Base-by-base conservation (phyloP, 2,329 filamentous ascomycete species). In the Hypoxylon sp. region DNA sequence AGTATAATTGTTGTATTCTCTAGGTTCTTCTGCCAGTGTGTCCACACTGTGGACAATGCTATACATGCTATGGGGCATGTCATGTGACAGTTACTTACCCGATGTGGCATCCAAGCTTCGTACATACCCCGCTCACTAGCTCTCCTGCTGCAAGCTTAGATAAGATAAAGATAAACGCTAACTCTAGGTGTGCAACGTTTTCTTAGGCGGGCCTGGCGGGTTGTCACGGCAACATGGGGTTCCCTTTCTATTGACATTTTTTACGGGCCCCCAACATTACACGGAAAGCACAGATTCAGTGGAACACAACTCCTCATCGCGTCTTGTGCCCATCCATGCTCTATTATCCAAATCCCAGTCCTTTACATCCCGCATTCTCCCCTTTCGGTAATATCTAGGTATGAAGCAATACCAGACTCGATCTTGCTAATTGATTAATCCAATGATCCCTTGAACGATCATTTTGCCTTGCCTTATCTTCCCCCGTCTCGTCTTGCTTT, bases 201-300 rank as follows among this genome's bases (percentile, higher is more conserved):
- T 14, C 36, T 43, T 48, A 63, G 60, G 65, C 53, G 17, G 45
- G 28, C 14, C 14, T 38, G 9, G 30, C 17, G 14, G 5, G 71
- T 75, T 72, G 57, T 60, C 65, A 58, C 62, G 53, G 65, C 72
- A 71, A 75, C 73, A 11, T n/a, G n/a, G 9, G 30, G 10, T 34
- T 50, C 32, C 32, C 34, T 60, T 21, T 69, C 53, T 74, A 68
- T 75, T 74, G 70, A 72, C 48, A 60, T 60, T 64, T 69, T 67
- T 53, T 62, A 59, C 56, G 68, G 38, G 5, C 56, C 17, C 13
- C 10, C 53, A 43, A 32, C 13, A 57, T 43, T 57, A 17, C 38
- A 50, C 17, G 30, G 21, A 46, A 59, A 38, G 51, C 41, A 53
- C 52, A 65, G 60, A 53, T 46, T 34, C 17, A 11, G 45, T 19